Evolutionary conservation across 2,329 filamentous ascomycete genomes (phyloP).

Genomic region (Paecilomyces formosus): DNA sequence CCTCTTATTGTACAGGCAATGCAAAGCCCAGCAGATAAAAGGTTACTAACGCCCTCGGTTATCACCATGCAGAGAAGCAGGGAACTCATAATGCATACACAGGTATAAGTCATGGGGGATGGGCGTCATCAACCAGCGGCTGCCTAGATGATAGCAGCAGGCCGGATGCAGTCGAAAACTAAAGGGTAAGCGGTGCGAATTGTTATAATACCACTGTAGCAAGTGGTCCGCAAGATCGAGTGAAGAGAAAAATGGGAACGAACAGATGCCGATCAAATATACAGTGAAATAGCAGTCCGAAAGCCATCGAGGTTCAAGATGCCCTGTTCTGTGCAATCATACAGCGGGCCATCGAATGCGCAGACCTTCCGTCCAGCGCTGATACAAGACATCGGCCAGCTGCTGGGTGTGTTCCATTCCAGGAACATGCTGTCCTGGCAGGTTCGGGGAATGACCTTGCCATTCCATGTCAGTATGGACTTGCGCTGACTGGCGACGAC

Average conservation of each 20-base stretch:
- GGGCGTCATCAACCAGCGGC: background rate
- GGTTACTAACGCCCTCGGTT: background rate
- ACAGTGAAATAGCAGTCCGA: background rate
- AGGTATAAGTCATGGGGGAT: background rate
- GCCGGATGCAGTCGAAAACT: background rate
- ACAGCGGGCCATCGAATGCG: constrained; percentile 57
- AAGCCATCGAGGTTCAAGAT: background rate
- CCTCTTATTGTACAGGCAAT: background rate
- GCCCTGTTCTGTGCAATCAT: background rate
- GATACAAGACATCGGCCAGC: constrained; percentile 83
- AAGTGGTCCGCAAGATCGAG: background rate
- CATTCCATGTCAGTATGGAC: constrained; percentile 23
- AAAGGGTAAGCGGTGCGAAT: background rate
- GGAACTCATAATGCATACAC: background rate
- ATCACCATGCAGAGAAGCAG: background rate
- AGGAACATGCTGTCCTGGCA: constrained; percentile 52
- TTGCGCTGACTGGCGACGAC: constrained; percentile 51
- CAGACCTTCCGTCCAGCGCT: constrained; percentile 80
- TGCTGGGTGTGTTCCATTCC: constrained; percentile 92
- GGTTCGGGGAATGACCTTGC: constrained; percentile 33
- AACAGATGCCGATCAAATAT: background rate
- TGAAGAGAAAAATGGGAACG: background rate
- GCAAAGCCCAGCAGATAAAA: background rate
- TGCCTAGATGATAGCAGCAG: background rate
- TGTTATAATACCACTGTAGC: background rate